phyloP scores from a whole-genome alignment of 2,329 filamentous ascomycete genomes.

The Colletotrichum sp. region DNA sequence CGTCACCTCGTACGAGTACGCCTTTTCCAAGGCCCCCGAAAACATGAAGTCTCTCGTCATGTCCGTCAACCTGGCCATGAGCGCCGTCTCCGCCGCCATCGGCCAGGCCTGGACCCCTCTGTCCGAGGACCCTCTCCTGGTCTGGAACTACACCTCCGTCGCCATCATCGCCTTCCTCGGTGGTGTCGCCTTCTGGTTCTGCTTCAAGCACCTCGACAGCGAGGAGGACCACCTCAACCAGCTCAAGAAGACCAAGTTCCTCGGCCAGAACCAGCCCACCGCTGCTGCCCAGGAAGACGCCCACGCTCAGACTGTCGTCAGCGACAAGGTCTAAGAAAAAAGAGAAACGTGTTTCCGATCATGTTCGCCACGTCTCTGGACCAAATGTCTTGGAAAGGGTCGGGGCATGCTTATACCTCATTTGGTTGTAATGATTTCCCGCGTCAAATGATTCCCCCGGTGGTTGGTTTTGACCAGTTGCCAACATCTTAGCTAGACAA shows the following conservation, averaged over 20 bases:
- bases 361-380: neutral
- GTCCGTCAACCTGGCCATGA: conserved; percentile 73
- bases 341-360: neutral
- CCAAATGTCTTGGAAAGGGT: neutral
- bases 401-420: neutral
- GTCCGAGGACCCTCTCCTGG: conserved; percentile 66
- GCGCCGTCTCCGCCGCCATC: conserved; percentile 70
- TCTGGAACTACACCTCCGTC: conserved; percentile 74
- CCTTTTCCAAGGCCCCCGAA: conserved; percentile 77
- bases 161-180: conserved; percentile 67
- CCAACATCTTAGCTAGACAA: conserved; percentile 6
- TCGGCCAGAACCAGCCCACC: conserved; percentile 44
- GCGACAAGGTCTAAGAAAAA: conserved; percentile 3
- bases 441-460: conserved; percentile 22
- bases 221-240: conserved; percentile 74
- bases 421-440: conserved; percentile 19
- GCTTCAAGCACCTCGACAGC: conserved; percentile 67
- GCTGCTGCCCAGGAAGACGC: conserved; percentile 10
- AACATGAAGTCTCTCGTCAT: conserved; percentile 83
- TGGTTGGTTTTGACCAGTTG: neutral
- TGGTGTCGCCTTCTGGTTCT: conserved; percentile 70
- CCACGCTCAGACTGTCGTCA: neutral
- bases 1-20: conserved; percentile 72
- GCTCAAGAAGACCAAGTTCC: conserved; percentile 50
- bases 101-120: conserved; percentile 72